Conservation (phyloP, 2,329 filamentous ascomycete genomes). For the Colletotrichum chrysophilum region DNA sequence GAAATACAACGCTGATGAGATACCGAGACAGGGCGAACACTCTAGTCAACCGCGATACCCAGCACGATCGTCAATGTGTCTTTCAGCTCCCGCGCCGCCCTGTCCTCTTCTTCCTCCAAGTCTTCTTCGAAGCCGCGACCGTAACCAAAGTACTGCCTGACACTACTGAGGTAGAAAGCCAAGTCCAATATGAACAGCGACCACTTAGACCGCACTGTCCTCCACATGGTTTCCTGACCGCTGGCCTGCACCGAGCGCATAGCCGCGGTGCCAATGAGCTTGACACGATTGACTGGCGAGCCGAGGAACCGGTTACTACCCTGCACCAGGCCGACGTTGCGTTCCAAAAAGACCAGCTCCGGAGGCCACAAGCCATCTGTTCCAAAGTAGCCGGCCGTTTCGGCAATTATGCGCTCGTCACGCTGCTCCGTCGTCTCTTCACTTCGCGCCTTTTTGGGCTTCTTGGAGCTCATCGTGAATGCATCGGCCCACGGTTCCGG, state of each 20-base stretch:
- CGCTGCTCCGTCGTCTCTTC: constrained; percentile 58
- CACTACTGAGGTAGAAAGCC: neutral
- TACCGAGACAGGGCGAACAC: neutral
- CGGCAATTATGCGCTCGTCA: constrained; percentile 68
- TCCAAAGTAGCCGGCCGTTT: constrained; percentile 56
- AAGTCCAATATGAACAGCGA: neutral
- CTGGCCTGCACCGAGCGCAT: neutral
- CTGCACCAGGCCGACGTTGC: constrained; percentile 77
- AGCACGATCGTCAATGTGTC: neutral
- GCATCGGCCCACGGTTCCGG: constrained; percentile 70
- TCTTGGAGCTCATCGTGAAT: constrained; percentile 68
- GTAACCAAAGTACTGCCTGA: neutral
- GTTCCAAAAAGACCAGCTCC: constrained; percentile 76
- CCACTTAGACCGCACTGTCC: neutral
- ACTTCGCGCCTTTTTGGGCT: constrained; percentile 55
- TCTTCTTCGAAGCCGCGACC: neutral
- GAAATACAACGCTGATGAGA: neutral
- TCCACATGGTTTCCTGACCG: neutral
- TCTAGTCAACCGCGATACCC: constrained; percentile 1
- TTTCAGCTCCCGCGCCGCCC: neutral
- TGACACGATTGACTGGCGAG: constrained; percentile 74
- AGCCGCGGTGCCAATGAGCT: constrained; percentile 56
- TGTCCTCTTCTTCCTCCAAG: neutral
- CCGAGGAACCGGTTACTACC: constrained; percentile 78
- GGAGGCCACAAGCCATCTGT: constrained; percentile 75